Conservation (phyloP, 371 early-diverging fungal genomes). For the Circinella umbellata region DNA sequence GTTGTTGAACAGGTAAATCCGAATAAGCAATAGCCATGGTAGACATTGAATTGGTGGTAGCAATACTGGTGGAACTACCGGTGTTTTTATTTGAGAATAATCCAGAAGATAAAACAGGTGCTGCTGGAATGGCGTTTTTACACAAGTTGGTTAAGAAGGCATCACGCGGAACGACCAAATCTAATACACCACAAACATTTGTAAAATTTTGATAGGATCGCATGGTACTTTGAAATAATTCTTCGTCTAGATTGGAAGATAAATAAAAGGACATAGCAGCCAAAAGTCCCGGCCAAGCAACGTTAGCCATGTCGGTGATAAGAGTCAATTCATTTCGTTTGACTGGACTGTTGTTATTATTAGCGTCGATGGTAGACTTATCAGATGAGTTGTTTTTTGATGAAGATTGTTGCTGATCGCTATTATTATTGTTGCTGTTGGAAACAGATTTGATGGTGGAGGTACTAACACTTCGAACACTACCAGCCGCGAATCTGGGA, state of each 20-base stretch:
- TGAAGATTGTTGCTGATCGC: conserved; percentile 3
- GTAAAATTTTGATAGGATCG: conserved; percentile 80
- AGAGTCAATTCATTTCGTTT: conserved; percentile 63
- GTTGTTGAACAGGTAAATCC: conserved; percentile 47
- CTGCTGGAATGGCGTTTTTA: conserved; percentile 72
- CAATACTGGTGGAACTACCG: conserved; percentile 29
- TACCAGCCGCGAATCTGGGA: conserved; percentile 59
- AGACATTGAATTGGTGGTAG: conserved; percentile 19
- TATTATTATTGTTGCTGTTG: not conserved
- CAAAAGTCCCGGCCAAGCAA: conserved; percentile 85
- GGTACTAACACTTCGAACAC: conserved; percentile 19
- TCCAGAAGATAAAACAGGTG: conserved; percentile 52
- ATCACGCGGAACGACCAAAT: conserved; percentile 80
- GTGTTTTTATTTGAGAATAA: conserved; percentile 28
- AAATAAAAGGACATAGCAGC: conserved; percentile 81
- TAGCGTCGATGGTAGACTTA: not conserved
- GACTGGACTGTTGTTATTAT: not conserved
- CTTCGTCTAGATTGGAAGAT: conserved; percentile 82
- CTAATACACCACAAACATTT: conserved; percentile 84
- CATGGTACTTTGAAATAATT: conserved; percentile 77
- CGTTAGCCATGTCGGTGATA: conserved; percentile 81
- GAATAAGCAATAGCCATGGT: conserved; percentile 32
- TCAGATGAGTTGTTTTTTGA: not conserved
- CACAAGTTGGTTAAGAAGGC: conserved; percentile 87
- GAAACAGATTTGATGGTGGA: conserved; percentile 15